Evolutionary conservation across 2,329 filamentous ascomycete genomes (phyloP), one percentile per base, ranked within the genome.

Genomic region (Volutella citrinella): DNA sequence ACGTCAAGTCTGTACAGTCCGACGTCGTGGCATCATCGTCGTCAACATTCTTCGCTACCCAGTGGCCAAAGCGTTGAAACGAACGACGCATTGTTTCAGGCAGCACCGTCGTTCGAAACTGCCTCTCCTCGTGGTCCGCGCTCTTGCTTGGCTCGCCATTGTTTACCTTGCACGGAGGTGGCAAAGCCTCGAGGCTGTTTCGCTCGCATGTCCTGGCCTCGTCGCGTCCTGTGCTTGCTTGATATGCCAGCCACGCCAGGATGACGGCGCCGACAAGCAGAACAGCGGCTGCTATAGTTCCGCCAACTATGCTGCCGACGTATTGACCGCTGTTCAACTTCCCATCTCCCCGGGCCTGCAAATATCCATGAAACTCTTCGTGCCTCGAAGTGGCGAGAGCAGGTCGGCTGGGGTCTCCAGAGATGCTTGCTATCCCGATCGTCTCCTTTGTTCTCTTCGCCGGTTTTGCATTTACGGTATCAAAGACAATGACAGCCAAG

Each of bases 231-330:
- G n/a, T n/a, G n/a, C n/a, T n/a, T n/a, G n/a, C 31, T 15, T 42
- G 48, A 18, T 42, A 47, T 13, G 43, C 34, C 16, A 36, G 34
- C 11, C 42, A 38, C 15, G 32, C 32, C n/a, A 54, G 18, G 26
- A 52, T 51, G 11, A 52, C 17, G 9, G 31, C 31, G 7, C 43
- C 21, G 7, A 37, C 35, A 8, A 53, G 30, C 10, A 50, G 17
- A 12, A 52, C 34, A 7, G 42, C 46, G 10, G 29, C 35, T 11
- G 36, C 41, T 16, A 54, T 19, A 3, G 41, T 44, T 3, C 48
- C 48, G 5, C 48, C 48, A 11, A 51, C 31, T 11, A 54, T 37
- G 20, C 40, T 42, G 15, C 38, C 42, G 17, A 33, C 45, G 8
- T 38, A 15, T n/a, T 36, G 16, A 7, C 30, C 27, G 10, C 22